Evolutionary conservation across 2,329 filamentous ascomycete species (phyloP), one percentile per base, ranked within the genome.

Genomic region (Epichloe sp.): DNA sequence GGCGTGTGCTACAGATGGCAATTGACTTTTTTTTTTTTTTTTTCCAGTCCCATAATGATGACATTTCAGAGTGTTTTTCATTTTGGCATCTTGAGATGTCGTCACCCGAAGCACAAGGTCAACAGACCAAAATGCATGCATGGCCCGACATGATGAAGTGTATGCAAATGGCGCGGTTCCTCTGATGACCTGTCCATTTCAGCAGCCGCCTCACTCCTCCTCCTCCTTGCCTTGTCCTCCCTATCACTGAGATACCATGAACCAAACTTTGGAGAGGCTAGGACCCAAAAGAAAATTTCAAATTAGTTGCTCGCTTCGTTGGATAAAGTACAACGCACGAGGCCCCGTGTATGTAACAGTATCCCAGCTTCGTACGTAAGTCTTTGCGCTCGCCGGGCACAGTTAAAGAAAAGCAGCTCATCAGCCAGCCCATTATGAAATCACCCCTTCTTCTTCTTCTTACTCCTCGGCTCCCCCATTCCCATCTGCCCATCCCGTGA

Each of bases 241-340:
- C 68, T 3, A 70, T 44, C 44, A 37, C 36, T 5, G 1, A 5
- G 15, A 7, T 15, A 6, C 12, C 15, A 14, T 5, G 15, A 4
- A 37, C 36, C 36, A 37, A n/a, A 37, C 5, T 37, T 5, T 37
- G 26, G 1, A 12, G 36, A 37, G 36, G 12, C 3, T 3, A n/a
- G 4, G 36, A 37, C 12, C 1, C 4, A 34, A 44, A 19, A 11
- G 34, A 44, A 19, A 19, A 3, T 34, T 34, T 8, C 19, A 42
- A 7, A 37, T n/a, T 5, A 5, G 36, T n/a, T 12, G 15, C 36
- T 37, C 12, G 12, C 15, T n/a, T n/a, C 15, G 36, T 37, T 37
- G 12, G 36, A 31, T 10, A 31, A 31, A 31, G 8, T 31, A 31
- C 26, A 10, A 31, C 8, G 26, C 19, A 3, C 19, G 19, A 21